Percentiles rank a stretch among this genome's conserved stretches.
phyloP scores from a whole-genome alignment of 2,329 filamentous ascomycete species.

The Fusarium illudens region DNA sequence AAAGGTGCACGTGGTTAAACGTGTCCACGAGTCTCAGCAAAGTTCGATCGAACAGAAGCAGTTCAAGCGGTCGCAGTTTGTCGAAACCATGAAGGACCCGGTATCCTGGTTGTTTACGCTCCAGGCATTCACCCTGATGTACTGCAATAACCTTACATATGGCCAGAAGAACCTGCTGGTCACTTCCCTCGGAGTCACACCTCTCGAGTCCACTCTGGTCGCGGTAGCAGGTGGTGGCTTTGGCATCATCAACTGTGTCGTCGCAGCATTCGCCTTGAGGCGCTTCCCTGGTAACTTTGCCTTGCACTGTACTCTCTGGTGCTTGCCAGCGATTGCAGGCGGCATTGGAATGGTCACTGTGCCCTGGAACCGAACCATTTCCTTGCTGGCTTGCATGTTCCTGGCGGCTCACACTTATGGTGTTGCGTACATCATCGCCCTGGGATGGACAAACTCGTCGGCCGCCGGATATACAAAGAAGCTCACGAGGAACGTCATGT shows the following conservation, averaged over 20 bases:
- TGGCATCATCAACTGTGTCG: slow-evolving; percentile 44
- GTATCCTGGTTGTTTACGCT: slow-evolving; percentile 46
- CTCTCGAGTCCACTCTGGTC: slow-evolving; percentile 52
- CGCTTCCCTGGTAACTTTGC: slow-evolving; percentile 45
- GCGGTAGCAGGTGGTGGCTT: slow-evolving; percentile 49
- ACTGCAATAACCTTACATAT: slow-evolving; percentile 51
- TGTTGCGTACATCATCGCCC: slow-evolving; percentile 40
- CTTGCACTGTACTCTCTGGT: slow-evolving; percentile 41
- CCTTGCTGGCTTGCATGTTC: slow-evolving; percentile 35
- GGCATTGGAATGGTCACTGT: slow-evolving; percentile 42
- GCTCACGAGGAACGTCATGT: slow-evolving; percentile 52
- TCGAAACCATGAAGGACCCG: slow-evolving; percentile 43
- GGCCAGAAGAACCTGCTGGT: slow-evolving; percentile 51
- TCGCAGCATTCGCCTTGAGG: slow-evolving; percentile 44
- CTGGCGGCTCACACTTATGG: slow-evolving; percentile 47
- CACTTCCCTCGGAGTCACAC: slow-evolving; percentile 47
- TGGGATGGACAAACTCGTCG: slow-evolving; percentile 50
- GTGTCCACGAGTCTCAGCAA: slow-evolving; percentile 45
- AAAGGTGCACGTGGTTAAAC: slow-evolving; percentile 48
- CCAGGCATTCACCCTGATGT: slow-evolving; percentile 46
- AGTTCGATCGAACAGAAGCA: slow-evolving; percentile 51
- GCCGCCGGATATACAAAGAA: slow-evolving; percentile 55
- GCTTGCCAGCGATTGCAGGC: slow-evolving; percentile 37
- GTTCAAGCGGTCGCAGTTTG: slow-evolving; percentile 45
- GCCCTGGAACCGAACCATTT: slow-evolving; percentile 35